Conservation (phyloP, 805 yeast genomes). For the Candida succiphila region DNA sequence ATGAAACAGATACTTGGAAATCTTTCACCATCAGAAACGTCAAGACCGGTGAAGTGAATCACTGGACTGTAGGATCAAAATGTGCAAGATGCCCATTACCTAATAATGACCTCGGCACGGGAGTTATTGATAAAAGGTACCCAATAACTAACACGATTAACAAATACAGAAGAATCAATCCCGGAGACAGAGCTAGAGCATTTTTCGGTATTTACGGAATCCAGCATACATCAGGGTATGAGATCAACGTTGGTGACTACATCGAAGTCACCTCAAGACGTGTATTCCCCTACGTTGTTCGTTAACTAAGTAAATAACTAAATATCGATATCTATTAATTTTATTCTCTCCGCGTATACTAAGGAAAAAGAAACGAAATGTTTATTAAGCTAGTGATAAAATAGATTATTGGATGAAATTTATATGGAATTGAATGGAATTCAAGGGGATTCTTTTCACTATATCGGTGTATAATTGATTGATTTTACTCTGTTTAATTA, state of each 20-base stretch:
- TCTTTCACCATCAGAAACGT: slow-evolving; percentile 11
- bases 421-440: too few species aligned
- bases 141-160: slow-evolving; percentile 15
- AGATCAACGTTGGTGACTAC: slow-evolving; percentile 7
- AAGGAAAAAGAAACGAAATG: too few species aligned
- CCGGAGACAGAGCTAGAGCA: slow-evolving; percentile 10
- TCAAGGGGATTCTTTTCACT: too few species aligned
- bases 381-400: too few species aligned
- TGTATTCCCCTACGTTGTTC: background rate
- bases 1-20: slow-evolving; percentile 16
- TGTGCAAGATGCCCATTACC: slow-evolving; percentile 21
- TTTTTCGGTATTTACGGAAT: slow-evolving; percentile 18
- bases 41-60: slow-evolving; percentile 2
- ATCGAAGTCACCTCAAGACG: slow-evolving; percentile 5
- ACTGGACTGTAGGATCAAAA: slow-evolving; percentile 16
- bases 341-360: too few species aligned
- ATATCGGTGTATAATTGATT: too few species aligned
- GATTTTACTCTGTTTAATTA: too few species aligned
- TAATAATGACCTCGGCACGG: slow-evolving; percentile 13
- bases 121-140: slow-evolving; percentile 12
- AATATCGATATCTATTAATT: too few species aligned
- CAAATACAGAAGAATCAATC: slow-evolving; percentile 20
- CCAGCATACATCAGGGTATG: slow-evolving; percentile 7
- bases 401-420: too few species aligned
- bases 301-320: too few species aligned